Evolutionary conservation across 176 grass and related monocot species (phyloP).

Genomic region (Aegilops tauschii): DNA sequence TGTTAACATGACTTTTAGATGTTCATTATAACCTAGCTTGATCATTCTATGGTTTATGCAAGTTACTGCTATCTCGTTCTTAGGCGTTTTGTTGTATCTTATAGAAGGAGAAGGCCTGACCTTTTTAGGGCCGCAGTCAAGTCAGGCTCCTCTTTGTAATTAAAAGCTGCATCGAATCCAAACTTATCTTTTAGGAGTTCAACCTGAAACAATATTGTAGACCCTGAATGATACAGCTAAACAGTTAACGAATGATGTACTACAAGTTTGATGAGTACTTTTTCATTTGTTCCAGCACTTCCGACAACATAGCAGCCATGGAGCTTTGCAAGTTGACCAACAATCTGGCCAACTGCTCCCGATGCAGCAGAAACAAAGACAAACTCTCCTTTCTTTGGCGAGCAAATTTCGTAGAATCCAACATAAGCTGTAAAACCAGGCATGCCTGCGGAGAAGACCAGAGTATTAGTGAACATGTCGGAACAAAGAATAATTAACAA

Average conservation of each 20-base stretch:
- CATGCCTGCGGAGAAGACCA: conserved; percentile 45
- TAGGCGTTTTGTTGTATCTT: not conserved
- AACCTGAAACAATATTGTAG: conserved; percentile 47
- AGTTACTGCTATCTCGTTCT: not conserved
- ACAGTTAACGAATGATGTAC: not conserved
- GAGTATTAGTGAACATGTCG: not conserved
- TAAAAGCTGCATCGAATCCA: conserved; percentile 82
- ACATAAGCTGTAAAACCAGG: conserved; percentile 95
- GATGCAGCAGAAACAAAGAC: conserved; percentile 94
- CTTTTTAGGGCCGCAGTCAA: conserved; percentile 62
- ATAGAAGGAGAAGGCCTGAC: conserved; percentile 14
- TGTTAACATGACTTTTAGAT: not conserved
- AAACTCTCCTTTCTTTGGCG: conserved; percentile 73
- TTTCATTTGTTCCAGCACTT: conserved; percentile 56
- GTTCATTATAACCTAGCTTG: not conserved
- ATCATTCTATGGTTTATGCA: not conserved
- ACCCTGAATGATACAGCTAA: conserved; percentile 6
- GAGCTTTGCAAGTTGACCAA: conserved; percentile 91
- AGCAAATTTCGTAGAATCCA: conserved; percentile 75
- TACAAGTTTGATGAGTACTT: not conserved
- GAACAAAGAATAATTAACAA: not conserved
- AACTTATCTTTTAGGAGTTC: conserved; percentile 78
- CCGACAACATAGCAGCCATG: conserved; percentile 85
- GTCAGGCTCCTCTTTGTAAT: conserved; percentile 91
- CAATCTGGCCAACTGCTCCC: conserved; percentile 88